Base-by-base conservation (phyloP, 768 basidiomycete genomes). In the Termitomyces sp. region DNA sequence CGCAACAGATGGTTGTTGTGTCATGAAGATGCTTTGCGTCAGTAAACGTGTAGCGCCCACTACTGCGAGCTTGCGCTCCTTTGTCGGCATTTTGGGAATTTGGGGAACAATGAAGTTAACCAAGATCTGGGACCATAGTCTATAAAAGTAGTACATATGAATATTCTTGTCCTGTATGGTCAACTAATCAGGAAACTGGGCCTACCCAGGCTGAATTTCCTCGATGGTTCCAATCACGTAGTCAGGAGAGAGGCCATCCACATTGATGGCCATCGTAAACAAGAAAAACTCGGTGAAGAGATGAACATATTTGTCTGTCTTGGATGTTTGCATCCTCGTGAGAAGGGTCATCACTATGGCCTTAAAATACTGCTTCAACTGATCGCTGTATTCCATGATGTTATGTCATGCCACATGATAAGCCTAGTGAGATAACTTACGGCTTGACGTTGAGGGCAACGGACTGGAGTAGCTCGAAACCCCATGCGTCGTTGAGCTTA, bases 231-330 rank as follows among this genome's bases (percentile, higher is more conserved):
- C 74, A 59, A 95, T 84, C 48, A 96, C 67, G 61, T 82, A 87
- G 65, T 97, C 91, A 0, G 94, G 90, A 0, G 82, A 81, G 26
- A 95, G 73, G 5, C 86, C 87, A 1, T 84, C 81, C 26, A 84
- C 81, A 55, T 89, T 78, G 62, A 96, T 68, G 14, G 94, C 92
- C 71, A 89, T 81, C 21, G 79, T 75, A 70, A 85, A 90, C 31
- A 88, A 72, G 60, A 95, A 67, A 72, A 96, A 96, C 64, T 82
- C 78, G 5, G 89, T 79, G 67, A 98, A 89, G 49, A 85, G 78
- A 68, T 93, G 90, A 8, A 85, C 84, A 68, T 87, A 98, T 68
- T 85, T 89, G 62, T 94, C 88, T 19, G 94, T 96, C 71, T 94
- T 94, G 73, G 81, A 91, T 21, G 83, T 79, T 63, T 95, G 94